These are phyloP conservation scores for Osmozyma mogii DNA, from an alignment of 805 yeast genomes.

Conservation along the genomic window DNA sequence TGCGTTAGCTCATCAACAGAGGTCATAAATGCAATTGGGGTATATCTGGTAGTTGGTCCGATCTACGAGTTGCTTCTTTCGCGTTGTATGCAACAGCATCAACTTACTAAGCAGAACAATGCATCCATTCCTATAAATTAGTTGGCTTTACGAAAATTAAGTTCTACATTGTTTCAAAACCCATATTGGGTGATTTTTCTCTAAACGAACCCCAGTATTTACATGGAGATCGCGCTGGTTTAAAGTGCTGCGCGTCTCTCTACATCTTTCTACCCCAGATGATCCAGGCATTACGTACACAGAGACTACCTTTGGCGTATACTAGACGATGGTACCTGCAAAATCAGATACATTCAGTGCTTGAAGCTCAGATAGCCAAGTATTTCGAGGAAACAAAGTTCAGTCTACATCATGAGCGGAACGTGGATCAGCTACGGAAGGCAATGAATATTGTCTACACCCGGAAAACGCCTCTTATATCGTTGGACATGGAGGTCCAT, in stretches of 20 bases:
- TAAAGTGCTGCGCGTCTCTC: too few species aligned
- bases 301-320: neutral
- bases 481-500: slow-evolving; percentile 23
- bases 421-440: slow-evolving; percentile 3
- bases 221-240: too few species aligned
- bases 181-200: too few species aligned
- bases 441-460: slow-evolving; percentile 16
- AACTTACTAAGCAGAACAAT: too few species aligned
- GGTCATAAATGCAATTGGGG: neutral
- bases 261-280: too few species aligned
- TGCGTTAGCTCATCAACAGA: slow-evolving; percentile 2
- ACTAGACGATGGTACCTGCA: slow-evolving; percentile 6
- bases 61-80: slow-evolving; percentile 4
- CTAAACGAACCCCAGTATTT: too few species aligned
- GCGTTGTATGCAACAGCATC: slow-evolving; percentile 7
- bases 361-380: too few species aligned
- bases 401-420: slow-evolving; percentile 4
- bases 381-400: slow-evolving; percentile 17
- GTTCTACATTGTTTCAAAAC: too few species aligned
- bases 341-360: too few species aligned
- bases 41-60: neutral
- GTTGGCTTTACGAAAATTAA: too few species aligned
- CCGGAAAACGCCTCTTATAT: slow-evolving; percentile 15
- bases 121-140: too few species aligned
- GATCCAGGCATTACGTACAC: slow-evolving; percentile 1